These are phyloP conservation scores for Ilyonectria destructans DNA, from an alignment of 2,329 filamentous ascomycete genomes.

Conservation along the genomic window DNA sequence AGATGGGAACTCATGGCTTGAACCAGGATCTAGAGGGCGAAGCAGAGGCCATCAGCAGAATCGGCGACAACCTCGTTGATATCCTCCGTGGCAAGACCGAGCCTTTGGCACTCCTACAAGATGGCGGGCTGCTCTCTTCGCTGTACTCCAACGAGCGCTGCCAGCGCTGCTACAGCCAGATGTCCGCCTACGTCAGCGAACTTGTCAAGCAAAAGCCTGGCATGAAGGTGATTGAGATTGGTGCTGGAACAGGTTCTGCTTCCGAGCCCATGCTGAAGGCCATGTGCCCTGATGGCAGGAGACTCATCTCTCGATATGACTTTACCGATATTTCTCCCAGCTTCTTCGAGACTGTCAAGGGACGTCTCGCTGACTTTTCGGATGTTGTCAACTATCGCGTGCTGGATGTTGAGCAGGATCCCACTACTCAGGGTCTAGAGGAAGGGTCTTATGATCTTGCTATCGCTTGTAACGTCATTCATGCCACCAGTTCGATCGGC, in stretches of 20 bases:
- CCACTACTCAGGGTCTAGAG: conserved; percentile 54
- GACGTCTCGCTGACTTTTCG: conserved; percentile 39
- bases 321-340: conserved; percentile 63
- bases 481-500: conserved; percentile 49
- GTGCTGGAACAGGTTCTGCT: conserved; percentile 60
- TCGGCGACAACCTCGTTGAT: conserved; percentile 17
- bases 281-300: conserved; percentile 38
- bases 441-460: conserved; percentile 54
- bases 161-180: conserved; percentile 20
- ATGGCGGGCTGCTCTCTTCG: conserved; percentile 17
- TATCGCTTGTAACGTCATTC: conserved; percentile 52
- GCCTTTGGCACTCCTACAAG: conserved; percentile 15
- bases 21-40: conserved; percentile 19
- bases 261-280: conserved; percentile 55
- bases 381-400: conserved; percentile 41
- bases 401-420: conserved; percentile 52
- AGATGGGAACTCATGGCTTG: conserved; percentile 8
- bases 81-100: conserved; percentile 17
- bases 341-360: conserved; percentile 58
- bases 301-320: conserved; percentile 51
- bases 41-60: conserved; percentile 18
- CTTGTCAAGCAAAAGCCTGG: conserved; percentile 56
- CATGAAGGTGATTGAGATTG: conserved; percentile 57
- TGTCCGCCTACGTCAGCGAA: conserved; percentile 13
- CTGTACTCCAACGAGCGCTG: conserved; percentile 26